These are phyloP conservation scores for Apostasia shenzhenica DNA, from an alignment of 106 monocot genomes.

Conservation along the genomic window DNA sequence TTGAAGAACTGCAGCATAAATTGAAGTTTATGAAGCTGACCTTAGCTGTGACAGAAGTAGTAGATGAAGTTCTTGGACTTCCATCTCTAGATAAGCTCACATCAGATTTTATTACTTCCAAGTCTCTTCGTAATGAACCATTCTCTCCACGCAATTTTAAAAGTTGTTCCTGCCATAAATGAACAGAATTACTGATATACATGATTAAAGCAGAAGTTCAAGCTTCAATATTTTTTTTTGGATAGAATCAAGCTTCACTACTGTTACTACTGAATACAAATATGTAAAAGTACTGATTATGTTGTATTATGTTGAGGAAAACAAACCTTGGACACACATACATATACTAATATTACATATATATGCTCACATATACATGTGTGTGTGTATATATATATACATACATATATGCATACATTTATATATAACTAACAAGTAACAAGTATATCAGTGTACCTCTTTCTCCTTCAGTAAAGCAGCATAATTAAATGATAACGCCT, in stretches of 20 bases:
- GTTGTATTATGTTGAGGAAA: no score
- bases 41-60: slow-evolving; percentile 14
- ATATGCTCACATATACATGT: no score
- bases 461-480: slow-evolving; percentile 90
- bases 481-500: slow-evolving; percentile 81
- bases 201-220: not conserved
- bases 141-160: slow-evolving; percentile 66
- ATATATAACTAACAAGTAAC: no score
- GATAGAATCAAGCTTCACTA: no score
- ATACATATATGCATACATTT: no score
- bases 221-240: not conserved
- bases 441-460: slow-evolving; percentile 42
- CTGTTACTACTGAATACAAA: no score
- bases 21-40: not conserved
- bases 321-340: no score
- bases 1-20: no score
- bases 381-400: no score
- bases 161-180: slow-evolving; percentile 48
- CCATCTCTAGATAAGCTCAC: slow-evolving; percentile 23
- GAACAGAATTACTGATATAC: not conserved
- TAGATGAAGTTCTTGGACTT: slow-evolving; percentile 19
- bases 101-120: slow-evolving; percentile 31
- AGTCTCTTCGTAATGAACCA: slow-evolving; percentile 48
- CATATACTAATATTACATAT: no score
- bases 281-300: no score